Base-by-base conservation (phyloP, 768 basidiomycete species). In the Xanthoconium stramineum region DNA sequence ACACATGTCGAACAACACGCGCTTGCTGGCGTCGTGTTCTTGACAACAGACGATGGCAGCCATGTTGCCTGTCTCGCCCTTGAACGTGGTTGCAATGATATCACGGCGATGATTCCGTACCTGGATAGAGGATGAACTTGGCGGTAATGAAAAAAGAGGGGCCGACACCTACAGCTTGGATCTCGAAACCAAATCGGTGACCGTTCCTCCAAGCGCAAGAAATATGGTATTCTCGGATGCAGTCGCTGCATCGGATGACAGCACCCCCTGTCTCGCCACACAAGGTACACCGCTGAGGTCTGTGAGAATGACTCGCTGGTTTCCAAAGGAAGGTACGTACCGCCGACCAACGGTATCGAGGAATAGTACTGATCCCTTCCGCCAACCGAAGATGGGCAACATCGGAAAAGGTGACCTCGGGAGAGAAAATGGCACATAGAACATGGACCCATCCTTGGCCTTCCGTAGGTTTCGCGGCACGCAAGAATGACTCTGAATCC, bases 391-490 rank as follows among this genome's bases (percentile, higher is more conserved):
- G 75, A 14, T 81, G 81, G 7, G 76, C 67, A 0, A 91, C 83
- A 63, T 95, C 89, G 24, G 89, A 85, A 69, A 89, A 96, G 5
- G 75, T 79, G n/a, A 94, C 74, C 64, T 98, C 95, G 5, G 88
- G 87, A 30, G 85, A 83, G 74, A 93, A 98, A 1, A 91, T 84
- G 3, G 94, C 83, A 74, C 96, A 98, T 5, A 97, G 73, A 33
- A 94, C 78, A 68, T 98, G 96, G 0, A 85, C 86, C 94, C 94
- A 97, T 53, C 89, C 87, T 69, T 92, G 88, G 11, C 92, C 91
- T 75, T 97, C 94, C 0, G 94, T 96, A 8, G 91, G 91, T 66
- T 95, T 96, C 67, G 83, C 85, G 40, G 85, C 83, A 53, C 91
- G 80, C 55, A 94, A 74, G 67, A 80, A 95, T 32, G 78, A 80